Percentiles rank a stretch among this genome's conserved stretches.
These are phyloP conservation scores for Cudoniella acicularis DNA, from an alignment of 495 filamentous ascomycete species.

Conservation along the genomic window DNA sequence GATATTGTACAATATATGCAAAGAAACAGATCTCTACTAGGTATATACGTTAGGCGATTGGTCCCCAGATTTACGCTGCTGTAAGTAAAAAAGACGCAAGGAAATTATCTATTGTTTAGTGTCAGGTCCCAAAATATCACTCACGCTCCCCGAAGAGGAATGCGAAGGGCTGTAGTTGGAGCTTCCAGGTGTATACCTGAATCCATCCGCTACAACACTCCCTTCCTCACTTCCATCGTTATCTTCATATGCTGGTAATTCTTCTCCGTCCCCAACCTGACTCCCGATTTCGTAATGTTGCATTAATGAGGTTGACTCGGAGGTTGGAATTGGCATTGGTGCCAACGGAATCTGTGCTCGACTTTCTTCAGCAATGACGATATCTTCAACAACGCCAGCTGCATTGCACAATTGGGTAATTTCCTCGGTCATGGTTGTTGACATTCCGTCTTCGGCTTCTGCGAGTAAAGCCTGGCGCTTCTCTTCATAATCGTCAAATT, in stretches of 20 bases:
- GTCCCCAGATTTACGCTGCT: not conserved
- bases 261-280: constrained; percentile 28
- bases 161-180: constrained; percentile 21
- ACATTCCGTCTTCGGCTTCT: constrained; percentile 37
- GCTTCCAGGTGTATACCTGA: constrained; percentile 31
- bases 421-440: constrained; percentile 33
- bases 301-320: not conserved
- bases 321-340: not conserved
- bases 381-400: constrained; percentile 38
- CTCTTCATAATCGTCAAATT: constrained; percentile 20
- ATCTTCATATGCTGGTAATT: constrained; percentile 35
- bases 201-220: constrained; percentile 33
- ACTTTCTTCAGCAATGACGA: constrained; percentile 42
- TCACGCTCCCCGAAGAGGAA: constrained; percentile 12
- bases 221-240: constrained; percentile 24
- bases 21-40: not conserved
- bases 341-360: constrained; percentile 8
- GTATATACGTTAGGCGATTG: not conserved
- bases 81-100: not conserved
- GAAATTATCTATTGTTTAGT: constrained; percentile 8
- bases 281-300: constrained; percentile 14
- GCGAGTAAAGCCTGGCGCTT: constrained; percentile 10
- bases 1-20: not conserved
- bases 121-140: constrained; percentile 22
- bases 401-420: constrained; percentile 45